Evolutionary conservation across 73 alveolate species (phyloP), one percentile per base, ranked within the genome.

Genomic region (Paramecium primaurelia): DNA sequence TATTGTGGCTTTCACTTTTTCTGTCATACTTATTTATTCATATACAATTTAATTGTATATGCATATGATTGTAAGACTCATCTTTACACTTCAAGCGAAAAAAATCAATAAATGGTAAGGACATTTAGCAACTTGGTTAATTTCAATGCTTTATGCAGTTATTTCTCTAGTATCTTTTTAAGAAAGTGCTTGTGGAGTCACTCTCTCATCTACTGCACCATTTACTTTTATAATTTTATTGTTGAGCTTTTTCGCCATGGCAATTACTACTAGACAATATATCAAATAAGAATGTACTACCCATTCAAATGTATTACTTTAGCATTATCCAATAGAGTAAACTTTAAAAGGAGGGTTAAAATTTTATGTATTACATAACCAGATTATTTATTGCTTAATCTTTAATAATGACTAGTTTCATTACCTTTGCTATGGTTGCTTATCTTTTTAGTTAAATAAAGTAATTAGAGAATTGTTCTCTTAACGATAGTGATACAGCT

Each of bases 51-150:
- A 54, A 54, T 54, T 54, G 32, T 54, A 54, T 54, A 54, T 32
- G 75, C 91, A 80, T 47, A 80, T 80, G 91, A 44, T 80, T 26
- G n/a, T 80, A 18, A 40, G 91, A 49, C 38, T 80, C 10, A 80
- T 80, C n/a, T 80, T 40, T 26, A 54, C 69, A n/a, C 69, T 54
- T 18, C 32, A 54, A 54, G 58, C 91, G 4, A 80, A 80, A 25
- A 80, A 80, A 12, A 80, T 80, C 20, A 32, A 42, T 22, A 80
- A 80, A 47, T 80, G 91, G 91, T 20, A 80, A 47, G 91, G 91
- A 2, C 91, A 80, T 80, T 14, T 49, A 9, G 36, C n/a, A 3
- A 28, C 91, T 3, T 45, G 37, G 77, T 26, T 80, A 4, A 42
- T 80, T 8, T 40, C 91, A 36, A 8, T 40, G 16, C 14, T 47